Percentiles rank a stretch among this genome's conserved stretches.
Evolutionary conservation across 306 rosid species (phyloP).

Genomic region (Vicia sativa): DNA sequence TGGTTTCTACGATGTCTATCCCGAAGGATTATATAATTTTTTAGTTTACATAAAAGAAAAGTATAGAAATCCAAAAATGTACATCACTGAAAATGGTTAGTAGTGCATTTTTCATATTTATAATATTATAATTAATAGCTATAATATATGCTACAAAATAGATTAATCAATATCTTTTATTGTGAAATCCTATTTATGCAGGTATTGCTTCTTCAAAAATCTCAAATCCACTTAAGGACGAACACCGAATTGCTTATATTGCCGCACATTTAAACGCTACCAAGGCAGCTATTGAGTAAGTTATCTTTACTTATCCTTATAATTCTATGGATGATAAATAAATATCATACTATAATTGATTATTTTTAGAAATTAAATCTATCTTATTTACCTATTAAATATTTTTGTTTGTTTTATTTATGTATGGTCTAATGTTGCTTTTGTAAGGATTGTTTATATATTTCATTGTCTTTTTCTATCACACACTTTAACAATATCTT

Average conservation of each 20-base stretch:
- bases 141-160: neutral
- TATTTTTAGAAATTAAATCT: neutral
- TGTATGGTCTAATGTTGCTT: neutral
- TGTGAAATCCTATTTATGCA: neutral
- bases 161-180: neutral
- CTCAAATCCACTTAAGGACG: neutral
- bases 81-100: constrained; percentile 49
- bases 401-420: neutral
- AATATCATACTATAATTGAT: neutral
- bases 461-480: neutral
- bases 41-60: constrained; percentile 19
- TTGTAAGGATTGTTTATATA: neutral
- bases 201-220: neutral
- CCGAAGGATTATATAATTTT: constrained; percentile 38
- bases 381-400: neutral
- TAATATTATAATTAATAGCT: neutral
- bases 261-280: neutral
- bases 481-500: neutral
- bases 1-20: neutral
- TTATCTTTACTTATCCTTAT: neutral
- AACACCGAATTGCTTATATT: neutral
- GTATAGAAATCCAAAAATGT: constrained; percentile 34
- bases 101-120: neutral
- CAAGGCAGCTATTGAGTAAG: constrained; percentile 13
- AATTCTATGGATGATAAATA: neutral